These are phyloP conservation scores for Petunia hybrid DNA, from an alignment of 305 asterid species.

Conservation along the genomic window DNA sequence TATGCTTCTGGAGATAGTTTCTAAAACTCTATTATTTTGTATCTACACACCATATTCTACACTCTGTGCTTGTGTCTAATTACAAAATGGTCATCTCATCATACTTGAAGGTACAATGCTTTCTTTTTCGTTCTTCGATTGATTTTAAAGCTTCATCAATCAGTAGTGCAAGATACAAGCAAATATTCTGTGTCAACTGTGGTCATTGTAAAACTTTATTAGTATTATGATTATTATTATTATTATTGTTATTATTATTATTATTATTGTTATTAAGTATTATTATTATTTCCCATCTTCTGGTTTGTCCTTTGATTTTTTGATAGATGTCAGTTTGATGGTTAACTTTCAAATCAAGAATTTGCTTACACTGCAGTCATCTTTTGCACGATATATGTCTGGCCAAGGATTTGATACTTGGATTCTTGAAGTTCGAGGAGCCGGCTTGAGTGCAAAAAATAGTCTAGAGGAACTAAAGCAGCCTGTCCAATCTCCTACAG, in stretches of 20 bases:
- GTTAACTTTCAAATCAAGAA: conserved; percentile 12
- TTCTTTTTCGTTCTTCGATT: conserved; percentile 19
- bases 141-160: neutral
- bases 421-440: conserved; percentile 96
- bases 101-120: neutral
- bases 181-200: neutral
- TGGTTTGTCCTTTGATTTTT: conserved; percentile 14
- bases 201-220: neutral
- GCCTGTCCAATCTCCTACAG: neutral
- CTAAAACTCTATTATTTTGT: neutral
- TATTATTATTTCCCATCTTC: conserved; percentile 11
- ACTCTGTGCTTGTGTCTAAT: conserved; percentile 24
- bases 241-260: too few relatives aligned
- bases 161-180: conserved; percentile 13
- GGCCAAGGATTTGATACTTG: conserved; percentile 98
- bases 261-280: too few relatives aligned
- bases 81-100: neutral
- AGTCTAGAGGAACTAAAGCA: neutral
- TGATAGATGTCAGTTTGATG: neutral
- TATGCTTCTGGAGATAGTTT: neutral
- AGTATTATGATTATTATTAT: too few relatives aligned
- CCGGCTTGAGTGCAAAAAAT: conserved; percentile 68
- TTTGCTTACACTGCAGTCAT: conserved; percentile 61
- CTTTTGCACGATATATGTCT: conserved; percentile 97
- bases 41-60: neutral